Evolutionary conservation across 441 rosid species (phyloP), one percentile per base, ranked within the genome.

Genomic region (Croton setiger): DNA sequence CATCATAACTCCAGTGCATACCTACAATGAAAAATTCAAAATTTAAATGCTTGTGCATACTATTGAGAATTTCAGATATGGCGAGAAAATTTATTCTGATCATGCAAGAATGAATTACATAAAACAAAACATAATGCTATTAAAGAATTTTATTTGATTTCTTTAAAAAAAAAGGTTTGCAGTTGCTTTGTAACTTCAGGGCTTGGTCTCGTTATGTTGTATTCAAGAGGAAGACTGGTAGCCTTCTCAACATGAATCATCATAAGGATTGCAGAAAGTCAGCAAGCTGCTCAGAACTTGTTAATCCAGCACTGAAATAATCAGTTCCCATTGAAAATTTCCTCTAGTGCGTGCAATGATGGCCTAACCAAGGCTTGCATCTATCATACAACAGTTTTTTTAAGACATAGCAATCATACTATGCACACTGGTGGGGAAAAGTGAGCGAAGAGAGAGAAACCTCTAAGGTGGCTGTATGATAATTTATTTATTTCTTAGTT

Each of bases 1-100:
- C 93, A 94, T 87, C 99, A 94, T 92, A 63, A 92, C 98, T 5
- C 98, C 99, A 0, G 99, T 90, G 75, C 99, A 94, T 18, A 92
- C 98, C 98, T 94, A 70, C 62, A 55, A 72, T 67, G 44, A 63
- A 64, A 48, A 47, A 64, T 8, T 7, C 10, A 57, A 2, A 23
- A 27, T 35, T 31, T 27, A 20, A 43, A 67, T 17, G 36, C 52
- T 35, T 31, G 8, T 35, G 18, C 27, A 23, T 1, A 13, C 0
- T 5, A 36, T n/a, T 45, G 66, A 41, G n/a, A 62, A 47, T 27
- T 5, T 23, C 33, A 54, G n/a, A 54, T 31, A 21, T 31, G 35
- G 31, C 52, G 20, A 51, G 23, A 37, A 60, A 31, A 20, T 10
- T 9, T 12, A 6, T 56, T 27, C 4, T 23, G 57, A 7, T 20